These are phyloP conservation scores for Lecanicillium sp. DNA, from an alignment of 2,329 filamentous ascomycete genomes.

Conservation along the genomic window DNA sequence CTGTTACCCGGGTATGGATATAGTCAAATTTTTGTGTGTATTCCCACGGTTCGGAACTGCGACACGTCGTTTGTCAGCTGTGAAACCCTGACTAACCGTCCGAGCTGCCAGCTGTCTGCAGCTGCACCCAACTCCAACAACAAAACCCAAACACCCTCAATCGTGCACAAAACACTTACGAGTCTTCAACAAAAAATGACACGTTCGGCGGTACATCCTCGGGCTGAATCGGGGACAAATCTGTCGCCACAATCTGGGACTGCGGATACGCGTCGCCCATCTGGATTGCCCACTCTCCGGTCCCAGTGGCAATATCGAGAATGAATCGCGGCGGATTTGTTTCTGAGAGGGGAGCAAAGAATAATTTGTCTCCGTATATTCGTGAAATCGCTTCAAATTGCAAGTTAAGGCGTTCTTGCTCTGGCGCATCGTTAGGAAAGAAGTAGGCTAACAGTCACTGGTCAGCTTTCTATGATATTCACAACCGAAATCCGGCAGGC, in stretches of 20 bases:
- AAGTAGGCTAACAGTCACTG: slow-evolving; percentile 27
- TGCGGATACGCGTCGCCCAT: slow-evolving; percentile 55
- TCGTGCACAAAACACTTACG: slow-evolving; percentile 20
- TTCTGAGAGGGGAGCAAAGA: slow-evolving; percentile 32
- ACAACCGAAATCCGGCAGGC: neutral
- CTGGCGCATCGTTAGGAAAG: slow-evolving; percentile 35
- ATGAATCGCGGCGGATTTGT: slow-evolving; percentile 25
- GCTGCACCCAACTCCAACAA: no score
- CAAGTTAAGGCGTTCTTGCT: slow-evolving; percentile 31
- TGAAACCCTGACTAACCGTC: no score
- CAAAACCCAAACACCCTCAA: neutral
- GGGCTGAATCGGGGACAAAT: slow-evolving; percentile 61
- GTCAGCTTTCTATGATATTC: neutral
- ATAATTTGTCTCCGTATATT: slow-evolving; percentile 30
- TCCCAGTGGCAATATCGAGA: slow-evolving; percentile 37
- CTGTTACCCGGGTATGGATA: slow-evolving; percentile 41
- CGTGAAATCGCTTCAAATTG: slow-evolving; percentile 29
- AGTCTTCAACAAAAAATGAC: slow-evolving; percentile 65
- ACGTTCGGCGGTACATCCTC: slow-evolving; percentile 62
- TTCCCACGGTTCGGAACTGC: slow-evolving; percentile 39
- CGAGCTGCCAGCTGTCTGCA: no score
- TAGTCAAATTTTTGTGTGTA: slow-evolving; percentile 47
- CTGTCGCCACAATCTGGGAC: slow-evolving; percentile 52
- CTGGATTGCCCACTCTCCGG: slow-evolving; percentile 56
- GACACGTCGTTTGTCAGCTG: neutral